Percentiles rank a stretch among this genome's conserved stretches.
Evolutionary conservation across 805 yeast genomes (phyloP).

Genomic region (Candida caryicola): DNA sequence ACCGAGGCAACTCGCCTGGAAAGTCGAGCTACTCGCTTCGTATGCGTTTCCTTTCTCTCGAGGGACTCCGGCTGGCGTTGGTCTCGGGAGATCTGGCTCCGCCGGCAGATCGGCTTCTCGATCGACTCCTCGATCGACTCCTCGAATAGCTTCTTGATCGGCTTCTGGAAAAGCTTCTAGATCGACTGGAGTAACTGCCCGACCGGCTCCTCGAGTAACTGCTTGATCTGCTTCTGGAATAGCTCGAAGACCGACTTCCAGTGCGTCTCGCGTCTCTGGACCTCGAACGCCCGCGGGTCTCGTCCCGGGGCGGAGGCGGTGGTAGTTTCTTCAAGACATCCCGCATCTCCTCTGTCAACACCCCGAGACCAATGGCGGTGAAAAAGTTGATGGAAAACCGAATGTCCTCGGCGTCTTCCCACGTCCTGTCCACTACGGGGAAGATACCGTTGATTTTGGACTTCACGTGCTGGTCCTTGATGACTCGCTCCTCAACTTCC

Average conservation of each 20-base stretch:
- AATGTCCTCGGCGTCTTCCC: conserved; percentile 46
- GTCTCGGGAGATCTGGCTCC: not conserved
- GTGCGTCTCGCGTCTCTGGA: conserved; percentile 10
- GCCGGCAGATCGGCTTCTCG: not conserved
- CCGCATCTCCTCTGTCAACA: conserved; percentile 81
- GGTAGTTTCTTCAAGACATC: conserved; percentile 39
- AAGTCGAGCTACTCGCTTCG: not conserved
- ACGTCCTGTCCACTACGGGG: conserved; percentile 43
- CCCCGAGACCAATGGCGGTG: conserved; percentile 89
- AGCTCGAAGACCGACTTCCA: conserved; percentile 17
- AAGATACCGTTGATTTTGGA: conserved; percentile 57
- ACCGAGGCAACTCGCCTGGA: not conserved
- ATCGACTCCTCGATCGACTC: conserved; percentile 1
- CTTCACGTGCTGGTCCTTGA: conserved; percentile 48
- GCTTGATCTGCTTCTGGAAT: conserved; percentile 22
- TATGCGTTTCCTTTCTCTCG: conserved; percentile 2
- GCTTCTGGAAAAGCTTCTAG: conserved; percentile 15
- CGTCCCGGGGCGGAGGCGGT: conserved; percentile 3
- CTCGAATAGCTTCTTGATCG: conserved; percentile 8
- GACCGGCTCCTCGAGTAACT: conserved; percentile 8
- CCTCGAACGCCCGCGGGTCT: conserved; percentile 13
- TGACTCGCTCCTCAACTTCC: conserved; percentile 46
- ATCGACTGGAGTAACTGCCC: conserved; percentile 15
- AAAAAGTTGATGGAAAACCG: conserved; percentile 85
- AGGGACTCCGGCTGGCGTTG: not conserved